Conservation (phyloP, 2,329 filamentous ascomycete species). For the Colletotrichum chlorophyti region DNA sequence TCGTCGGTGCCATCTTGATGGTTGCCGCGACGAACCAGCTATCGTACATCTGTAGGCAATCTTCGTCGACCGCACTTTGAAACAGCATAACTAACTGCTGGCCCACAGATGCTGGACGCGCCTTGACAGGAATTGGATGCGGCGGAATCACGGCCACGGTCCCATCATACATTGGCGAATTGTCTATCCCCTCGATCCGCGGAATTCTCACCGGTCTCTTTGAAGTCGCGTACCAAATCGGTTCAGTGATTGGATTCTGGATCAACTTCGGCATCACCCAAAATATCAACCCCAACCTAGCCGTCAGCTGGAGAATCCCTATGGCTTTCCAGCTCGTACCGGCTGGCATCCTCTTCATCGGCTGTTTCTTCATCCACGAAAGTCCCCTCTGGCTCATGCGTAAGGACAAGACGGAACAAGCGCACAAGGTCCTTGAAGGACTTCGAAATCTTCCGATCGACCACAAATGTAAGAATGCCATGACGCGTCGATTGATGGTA, state of each 20-base stretch:
- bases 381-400: conserved; percentile 31
- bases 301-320: conserved; percentile 53
- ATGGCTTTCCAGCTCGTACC: conserved; percentile 55
- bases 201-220: conserved; percentile 63
- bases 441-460: conserved; percentile 52
- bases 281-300: conserved; percentile 40
- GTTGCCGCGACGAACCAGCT: conserved; percentile 47
- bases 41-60: conserved; percentile 50
- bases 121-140: conserved; percentile 62
- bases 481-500: background rate
- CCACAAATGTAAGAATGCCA: conserved; percentile 37
- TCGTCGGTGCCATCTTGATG: conserved; percentile 52
- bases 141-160: conserved; percentile 60
- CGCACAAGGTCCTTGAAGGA: conserved; percentile 44
- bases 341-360: conserved; percentile 47
- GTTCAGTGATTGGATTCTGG: conserved; percentile 59
- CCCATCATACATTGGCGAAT: conserved; percentile 69
- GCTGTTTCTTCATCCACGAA: conserved; percentile 47
- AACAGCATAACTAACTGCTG: background rate
- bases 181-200: conserved; percentile 63
- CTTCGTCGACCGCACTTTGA: too few relatives aligned
- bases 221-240: conserved; percentile 60
- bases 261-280: conserved; percentile 52
- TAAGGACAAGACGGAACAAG: conserved; percentile 25
- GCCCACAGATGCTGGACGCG: conserved; percentile 52